These are phyloP conservation scores for Geotrichum citri-aurantii DNA, from an alignment of 1,139 yeast genomes.

Conservation along the genomic window DNA sequence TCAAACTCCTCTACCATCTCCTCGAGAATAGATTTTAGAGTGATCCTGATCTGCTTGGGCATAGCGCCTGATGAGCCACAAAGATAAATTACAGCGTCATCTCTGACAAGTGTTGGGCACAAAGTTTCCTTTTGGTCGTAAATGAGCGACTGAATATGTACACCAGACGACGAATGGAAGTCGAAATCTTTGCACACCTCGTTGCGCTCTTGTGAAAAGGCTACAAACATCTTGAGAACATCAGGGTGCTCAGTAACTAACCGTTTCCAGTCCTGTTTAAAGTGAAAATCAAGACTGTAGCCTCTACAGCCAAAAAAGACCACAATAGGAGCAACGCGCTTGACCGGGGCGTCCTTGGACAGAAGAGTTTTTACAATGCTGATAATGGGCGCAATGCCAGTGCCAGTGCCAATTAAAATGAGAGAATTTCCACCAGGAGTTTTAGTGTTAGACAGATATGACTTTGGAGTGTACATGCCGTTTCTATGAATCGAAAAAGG, in stretches of 20 bases:
- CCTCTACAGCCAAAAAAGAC: conserved; percentile 77
- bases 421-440: conserved; percentile 44
- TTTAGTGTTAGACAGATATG: conserved; percentile 25
- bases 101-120: conserved; percentile 45
- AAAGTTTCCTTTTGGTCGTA: conserved; percentile 45
- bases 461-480: conserved; percentile 24
- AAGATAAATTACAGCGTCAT: conserved; percentile 58
- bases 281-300: conserved; percentile 62
- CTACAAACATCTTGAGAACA: conserved; percentile 10
- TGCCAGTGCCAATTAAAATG: conserved; percentile 80
- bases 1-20: conserved; percentile 37
- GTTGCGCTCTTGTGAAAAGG: conserved; percentile 14
- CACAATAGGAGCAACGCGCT: conserved; percentile 19
- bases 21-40: conserved; percentile 56
- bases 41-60: conserved; percentile 86
- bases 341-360: conserved; percentile 7
- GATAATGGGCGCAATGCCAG: conserved; percentile 83
- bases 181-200: background rate
- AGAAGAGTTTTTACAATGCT: conserved; percentile 7
- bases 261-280: conserved; percentile 49
- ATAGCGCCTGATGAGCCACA: conserved; percentile 94
- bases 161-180: conserved; percentile 26
- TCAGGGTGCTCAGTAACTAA: conserved; percentile 1
- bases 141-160: conserved; percentile 68
- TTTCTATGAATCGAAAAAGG: conserved; percentile 49